Percentiles rank a stretch among this genome's conserved stretches.
Evolutionary conservation across 306 rosid species (phyloP).

Genomic region (Vicia sativa): DNA sequence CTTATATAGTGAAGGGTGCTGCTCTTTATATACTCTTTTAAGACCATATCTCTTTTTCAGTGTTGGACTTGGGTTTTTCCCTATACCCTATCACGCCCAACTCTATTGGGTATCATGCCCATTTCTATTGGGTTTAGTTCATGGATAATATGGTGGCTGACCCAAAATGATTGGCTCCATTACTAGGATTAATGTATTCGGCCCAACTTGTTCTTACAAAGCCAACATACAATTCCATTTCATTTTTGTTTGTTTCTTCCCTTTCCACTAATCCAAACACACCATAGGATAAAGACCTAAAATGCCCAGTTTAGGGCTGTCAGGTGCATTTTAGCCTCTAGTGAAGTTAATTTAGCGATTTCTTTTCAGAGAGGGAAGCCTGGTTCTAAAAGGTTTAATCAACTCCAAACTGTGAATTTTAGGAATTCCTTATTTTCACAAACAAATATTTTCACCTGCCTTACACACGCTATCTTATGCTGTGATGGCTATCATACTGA

Average conservation of each 20-base stretch:
- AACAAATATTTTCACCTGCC: neutral
- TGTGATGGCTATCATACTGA: neutral
- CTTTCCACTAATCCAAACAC: neutral
- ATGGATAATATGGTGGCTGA: neutral
- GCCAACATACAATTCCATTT: neutral
- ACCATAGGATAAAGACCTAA: neutral
- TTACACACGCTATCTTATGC: neutral
- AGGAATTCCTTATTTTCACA: neutral
- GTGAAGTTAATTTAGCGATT: neutral
- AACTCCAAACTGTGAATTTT: neutral
- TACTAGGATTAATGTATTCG: neutral
- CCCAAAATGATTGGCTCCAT: neutral
- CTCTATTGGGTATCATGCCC: neutral
- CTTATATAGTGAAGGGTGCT: neutral
- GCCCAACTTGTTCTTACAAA: neutral
- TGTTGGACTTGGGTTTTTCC: neutral
- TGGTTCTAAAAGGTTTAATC: neutral
- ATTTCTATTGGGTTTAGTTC: neutral
- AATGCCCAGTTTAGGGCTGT: slow-evolving; percentile 1
- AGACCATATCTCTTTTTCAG: neutral
- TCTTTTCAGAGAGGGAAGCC: neutral
- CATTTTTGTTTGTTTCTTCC: neutral
- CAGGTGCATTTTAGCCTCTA: neutral
- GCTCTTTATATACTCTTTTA: neutral
- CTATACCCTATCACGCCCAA: neutral